A percentile compares a stretch with the other conserved stretches of the same genome.
phyloP scores from a whole-genome alignment of 176 grass and related monocot species.

The Luzula sylvatica region DNA sequence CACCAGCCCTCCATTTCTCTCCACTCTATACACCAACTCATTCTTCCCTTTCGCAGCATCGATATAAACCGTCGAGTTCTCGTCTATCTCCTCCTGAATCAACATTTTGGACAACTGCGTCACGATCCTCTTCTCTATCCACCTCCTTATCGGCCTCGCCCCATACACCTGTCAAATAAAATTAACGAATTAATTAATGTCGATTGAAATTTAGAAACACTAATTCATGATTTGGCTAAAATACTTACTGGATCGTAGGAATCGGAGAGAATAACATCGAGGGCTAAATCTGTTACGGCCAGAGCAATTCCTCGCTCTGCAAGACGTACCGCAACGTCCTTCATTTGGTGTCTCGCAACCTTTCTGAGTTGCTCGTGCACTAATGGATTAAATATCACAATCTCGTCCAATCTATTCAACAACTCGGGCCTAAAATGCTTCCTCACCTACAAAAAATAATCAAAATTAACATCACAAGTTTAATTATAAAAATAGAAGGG shows the following conservation, averaged over 20 bases:
- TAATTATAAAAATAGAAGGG: background rate
- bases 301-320: conserved; percentile 74
- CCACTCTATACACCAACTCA: conserved; percentile 48
- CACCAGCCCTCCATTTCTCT: conserved; percentile 54
- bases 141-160: conserved; percentile 70
- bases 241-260: conserved; percentile 70
- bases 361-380: conserved; percentile 85
- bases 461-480: conserved; percentile 8
- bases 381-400: conserved; percentile 80
- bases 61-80: conserved; percentile 66
- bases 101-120: conserved; percentile 81
- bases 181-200: no score
- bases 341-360: conserved; percentile 87
- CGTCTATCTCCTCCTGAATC: conserved; percentile 79
- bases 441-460: conserved; percentile 45
- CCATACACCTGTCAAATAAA: conserved; percentile 39
- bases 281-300: conserved; percentile 74
- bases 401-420: conserved; percentile 81
- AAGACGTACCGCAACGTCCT: conserved; percentile 79
- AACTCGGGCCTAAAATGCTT: conserved; percentile 89
- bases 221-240: background rate
- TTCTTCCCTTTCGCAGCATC: conserved; percentile 46
- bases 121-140: conserved; percentile 83
- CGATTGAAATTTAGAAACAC: background rate
- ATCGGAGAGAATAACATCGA: conserved; percentile 63